These are phyloP conservation scores for Gleditsia sinensis DNA, from an alignment of 306 rosid species.

Conservation along the genomic window DNA sequence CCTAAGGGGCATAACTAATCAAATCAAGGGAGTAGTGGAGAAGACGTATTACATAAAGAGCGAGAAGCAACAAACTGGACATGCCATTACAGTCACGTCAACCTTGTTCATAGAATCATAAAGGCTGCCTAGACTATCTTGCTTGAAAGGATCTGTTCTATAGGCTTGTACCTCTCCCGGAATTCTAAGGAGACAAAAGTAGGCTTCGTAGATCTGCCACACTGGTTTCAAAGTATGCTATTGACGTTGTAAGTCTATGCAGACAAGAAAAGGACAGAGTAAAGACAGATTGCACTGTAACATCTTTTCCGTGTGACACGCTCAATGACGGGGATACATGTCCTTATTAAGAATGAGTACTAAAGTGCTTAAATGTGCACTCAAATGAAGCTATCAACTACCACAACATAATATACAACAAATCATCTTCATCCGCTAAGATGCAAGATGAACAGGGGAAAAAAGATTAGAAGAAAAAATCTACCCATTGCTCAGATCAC, in stretches of 20 bases:
- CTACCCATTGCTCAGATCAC: slow-evolving; percentile 31
- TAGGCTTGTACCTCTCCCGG: too few relatives aligned
- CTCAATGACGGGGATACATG: neutral
- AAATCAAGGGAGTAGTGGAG: neutral
- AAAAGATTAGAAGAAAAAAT: slow-evolving; percentile 22
- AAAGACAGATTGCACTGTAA: neutral
- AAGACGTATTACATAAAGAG: neutral
- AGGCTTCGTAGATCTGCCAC: neutral
- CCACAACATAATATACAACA: slow-evolving; percentile 35
- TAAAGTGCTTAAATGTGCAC: slow-evolving; percentile 19
- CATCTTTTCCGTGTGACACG: neutral
- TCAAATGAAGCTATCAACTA: slow-evolving; percentile 21
- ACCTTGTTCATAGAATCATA: neutral
- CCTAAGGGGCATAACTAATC: neutral
- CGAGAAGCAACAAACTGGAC: neutral
- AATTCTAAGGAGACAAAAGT: too few relatives aligned
- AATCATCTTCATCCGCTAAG: slow-evolving; percentile 27
- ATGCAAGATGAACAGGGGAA: slow-evolving; percentile 27
- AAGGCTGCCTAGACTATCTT: neutral
- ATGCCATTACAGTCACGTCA: neutral
- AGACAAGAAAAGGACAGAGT: neutral
- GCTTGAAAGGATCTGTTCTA: too few relatives aligned
- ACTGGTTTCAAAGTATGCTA: neutral
- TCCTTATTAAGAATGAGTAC: neutral
- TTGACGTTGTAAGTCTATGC: neutral